Base-by-base conservation (phyloP, 2,329 filamentous ascomycete genomes). In the Sporothrix pseudoabietina region DNA sequence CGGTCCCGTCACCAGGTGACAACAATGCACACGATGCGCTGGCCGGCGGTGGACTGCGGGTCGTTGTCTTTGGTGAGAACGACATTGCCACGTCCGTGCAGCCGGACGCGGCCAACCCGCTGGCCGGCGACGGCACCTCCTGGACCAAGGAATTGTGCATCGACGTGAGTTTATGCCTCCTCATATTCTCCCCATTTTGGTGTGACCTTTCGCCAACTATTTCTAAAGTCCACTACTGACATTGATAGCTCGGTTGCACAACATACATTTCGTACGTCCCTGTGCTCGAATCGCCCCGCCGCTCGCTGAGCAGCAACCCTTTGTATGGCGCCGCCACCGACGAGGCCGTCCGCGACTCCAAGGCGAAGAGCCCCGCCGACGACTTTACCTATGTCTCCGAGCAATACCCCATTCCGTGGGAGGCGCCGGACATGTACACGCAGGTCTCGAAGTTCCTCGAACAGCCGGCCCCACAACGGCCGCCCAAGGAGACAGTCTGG, bases 1-100 rank as follows among this genome's bases (percentile, higher is more conserved):
- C 35, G 12, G 0, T 8, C 16, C 55, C n/a, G 12, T 6, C n/a
- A 4, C 73, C 71, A 2, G 73, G 70, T 35, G 70, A 65, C 22
- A 71, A 61, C 73, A 72, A 75, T 6, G 74, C 66, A 1, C 63
- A 74, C 49, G 75, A 76, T 7, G 74, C 52, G 0, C 73, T 73
- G 30, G 72, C 69, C 22, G 73, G 73, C 1, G 80, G 80, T 7
- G 80, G 83, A 2, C 73, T 87, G 74, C 83, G 86, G 71, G 80
- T 88, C 8, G 85, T 88, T 9, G 84, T 86, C 6, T 88, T 88
- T 76, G 86, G 86, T 4, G 85, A 86, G 73, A 79, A 85, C n/a
- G 82, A 84, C 72, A 77, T 83, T 57, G 83, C 83, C 14, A 85
- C 84, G 14, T 73, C 74, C 4, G 26, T 69, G 26, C 5, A 32